Conservation (phyloP, 2,329 filamentous ascomycete genomes). For the Fonsecaea nubica region DNA sequence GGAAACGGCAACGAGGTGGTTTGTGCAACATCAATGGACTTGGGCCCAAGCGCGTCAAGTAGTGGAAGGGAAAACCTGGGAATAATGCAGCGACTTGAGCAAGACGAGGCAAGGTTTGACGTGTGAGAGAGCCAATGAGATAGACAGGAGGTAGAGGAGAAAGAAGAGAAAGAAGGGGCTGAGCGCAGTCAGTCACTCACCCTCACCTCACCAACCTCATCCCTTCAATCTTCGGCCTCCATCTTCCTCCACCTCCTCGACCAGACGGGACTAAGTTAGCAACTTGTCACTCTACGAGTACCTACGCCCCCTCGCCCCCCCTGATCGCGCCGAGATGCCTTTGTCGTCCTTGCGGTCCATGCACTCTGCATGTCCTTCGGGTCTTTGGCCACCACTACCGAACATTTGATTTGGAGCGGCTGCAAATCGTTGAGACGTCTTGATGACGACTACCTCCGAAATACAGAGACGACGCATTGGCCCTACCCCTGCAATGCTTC, state of each 20-base stretch:
- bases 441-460: neutral
- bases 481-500: neutral
- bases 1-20: slow-evolving; percentile 12
- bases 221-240: neutral
- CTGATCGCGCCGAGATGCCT: slow-evolving; percentile 2
- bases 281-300: neutral
- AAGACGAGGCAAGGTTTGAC: slow-evolving; percentile 2
- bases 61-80: neutral
- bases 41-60: too few relatives aligned
- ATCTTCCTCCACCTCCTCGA: neutral
- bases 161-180: neutral
- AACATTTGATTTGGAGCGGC: neutral
- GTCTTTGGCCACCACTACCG: neutral
- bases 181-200: neutral
- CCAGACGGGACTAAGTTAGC: neutral
- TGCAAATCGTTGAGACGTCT: neutral
- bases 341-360: neutral
- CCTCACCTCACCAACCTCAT: neutral
- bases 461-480: neutral
- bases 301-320: neutral
- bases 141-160: neutral
- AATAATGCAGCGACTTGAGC: slow-evolving; percentile 2
- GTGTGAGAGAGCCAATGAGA: slow-evolving; percentile 7
- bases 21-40: slow-evolving; percentile 16
- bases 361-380: neutral